These are phyloP conservation scores for Echites panduratus DNA, from an alignment of 257 asterid species.

Conservation along the genomic window DNA sequence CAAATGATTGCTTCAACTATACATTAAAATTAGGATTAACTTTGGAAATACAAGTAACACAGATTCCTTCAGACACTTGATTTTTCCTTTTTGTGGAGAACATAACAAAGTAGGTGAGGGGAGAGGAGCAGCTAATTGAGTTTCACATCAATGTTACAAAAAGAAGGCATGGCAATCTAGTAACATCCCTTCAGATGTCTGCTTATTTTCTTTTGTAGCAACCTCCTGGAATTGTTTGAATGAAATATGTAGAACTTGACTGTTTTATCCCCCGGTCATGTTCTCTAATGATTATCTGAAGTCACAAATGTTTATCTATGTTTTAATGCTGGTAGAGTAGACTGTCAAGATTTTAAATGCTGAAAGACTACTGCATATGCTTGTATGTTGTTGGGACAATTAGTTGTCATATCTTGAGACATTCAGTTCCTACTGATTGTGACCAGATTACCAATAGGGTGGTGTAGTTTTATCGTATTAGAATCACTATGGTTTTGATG, in stretches of 20 bases:
- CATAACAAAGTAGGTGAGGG: not conserved
- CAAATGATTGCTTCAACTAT: not conserved
- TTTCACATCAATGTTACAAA: not conserved
- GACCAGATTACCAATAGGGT: not conserved
- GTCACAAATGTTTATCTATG: not conserved
- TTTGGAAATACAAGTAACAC: not conserved
- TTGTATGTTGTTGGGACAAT: not conserved
- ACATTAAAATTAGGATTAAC: not conserved
- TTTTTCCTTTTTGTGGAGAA: not conserved
- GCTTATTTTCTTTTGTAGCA: not conserved
- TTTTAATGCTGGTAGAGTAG: not conserved
- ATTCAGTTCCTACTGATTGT: not conserved
- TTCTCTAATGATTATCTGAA: no score
- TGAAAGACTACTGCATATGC: not conserved
- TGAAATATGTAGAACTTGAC: not conserved
- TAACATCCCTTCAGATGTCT: not conserved
- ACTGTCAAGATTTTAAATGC: not conserved
- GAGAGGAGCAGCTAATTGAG: not conserved
- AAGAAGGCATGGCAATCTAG: not conserved
- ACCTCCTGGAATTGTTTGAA: not conserved
- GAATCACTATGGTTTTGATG: not conserved
- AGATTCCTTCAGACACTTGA: not conserved
- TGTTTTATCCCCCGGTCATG: not conserved
- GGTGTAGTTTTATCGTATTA: not conserved
- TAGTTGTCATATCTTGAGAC: not conserved